A percentile compares a stretch with the other conserved stretches of the same genome.
phyloP scores from a whole-genome alignment of 371 early-diverging fungal genomes.

The Mortierella sp. region DNA sequence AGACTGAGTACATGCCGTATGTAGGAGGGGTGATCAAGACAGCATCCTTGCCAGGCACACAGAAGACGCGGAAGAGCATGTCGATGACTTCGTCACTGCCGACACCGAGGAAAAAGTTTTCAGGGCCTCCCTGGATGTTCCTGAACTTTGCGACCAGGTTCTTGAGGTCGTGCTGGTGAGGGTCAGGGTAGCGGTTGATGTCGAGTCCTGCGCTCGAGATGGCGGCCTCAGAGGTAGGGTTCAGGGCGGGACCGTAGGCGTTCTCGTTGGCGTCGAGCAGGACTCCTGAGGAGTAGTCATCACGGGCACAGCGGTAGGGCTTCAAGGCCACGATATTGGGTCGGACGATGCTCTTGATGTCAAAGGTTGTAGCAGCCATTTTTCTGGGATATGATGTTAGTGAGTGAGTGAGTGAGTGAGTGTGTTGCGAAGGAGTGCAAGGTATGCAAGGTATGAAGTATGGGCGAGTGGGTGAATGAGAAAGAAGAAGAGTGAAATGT shows the following conservation, averaged over 20 bases:
- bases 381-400: background rate
- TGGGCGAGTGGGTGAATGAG: background rate
- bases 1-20: slow-evolving; percentile 98
- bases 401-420: background rate
- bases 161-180: slow-evolving; percentile 89
- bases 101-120: slow-evolving; percentile 93
- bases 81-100: slow-evolving; percentile 98
- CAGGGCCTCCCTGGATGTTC: slow-evolving; percentile 65
- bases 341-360: slow-evolving; percentile 83
- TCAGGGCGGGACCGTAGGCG: slow-evolving; percentile 85
- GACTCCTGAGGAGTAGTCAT: slow-evolving; percentile 93
- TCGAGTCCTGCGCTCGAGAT: slow-evolving; percentile 58
- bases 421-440: background rate
- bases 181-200: slow-evolving; percentile 97
- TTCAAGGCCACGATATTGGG: slow-evolving; percentile 93
- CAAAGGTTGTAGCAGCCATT: slow-evolving; percentile 63
- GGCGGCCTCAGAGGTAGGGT: slow-evolving; percentile 39
- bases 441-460: background rate
- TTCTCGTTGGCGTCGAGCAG: slow-evolving; percentile 99
- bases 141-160: slow-evolving; percentile 79
- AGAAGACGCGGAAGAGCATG: slow-evolving; percentile 90
- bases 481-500: background rate
- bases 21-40: slow-evolving; percentile 97
- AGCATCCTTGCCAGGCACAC: slow-evolving; percentile 92
- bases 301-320: slow-evolving; percentile 98